Conservation (phyloP, 2,329 filamentous ascomycete genomes). For the Metarhizium humberi region DNA sequence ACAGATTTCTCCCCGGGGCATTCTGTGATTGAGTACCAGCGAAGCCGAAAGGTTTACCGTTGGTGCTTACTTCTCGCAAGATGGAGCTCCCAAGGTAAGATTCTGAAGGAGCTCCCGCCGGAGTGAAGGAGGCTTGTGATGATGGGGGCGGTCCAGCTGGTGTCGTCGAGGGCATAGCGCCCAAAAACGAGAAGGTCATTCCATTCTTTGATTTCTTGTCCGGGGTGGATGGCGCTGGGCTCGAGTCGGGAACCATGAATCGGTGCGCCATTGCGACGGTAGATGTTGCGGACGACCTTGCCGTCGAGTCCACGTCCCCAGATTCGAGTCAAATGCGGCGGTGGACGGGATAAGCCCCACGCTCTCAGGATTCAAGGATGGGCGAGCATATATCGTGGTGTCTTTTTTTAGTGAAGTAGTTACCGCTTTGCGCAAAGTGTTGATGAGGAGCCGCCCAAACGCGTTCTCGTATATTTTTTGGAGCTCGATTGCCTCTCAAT, state of each 20-base stretch:
- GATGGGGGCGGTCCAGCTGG: slow-evolving; percentile 43
- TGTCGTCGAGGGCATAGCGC: slow-evolving; percentile 41
- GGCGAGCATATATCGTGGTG: not conserved
- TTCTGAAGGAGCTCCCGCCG: slow-evolving; percentile 44
- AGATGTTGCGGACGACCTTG: not conserved
- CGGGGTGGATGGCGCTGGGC: slow-evolving; percentile 40
- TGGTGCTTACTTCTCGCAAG: slow-evolving; percentile 30
- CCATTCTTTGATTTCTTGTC: slow-evolving; percentile 27
- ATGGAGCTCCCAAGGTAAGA: slow-evolving; percentile 47
- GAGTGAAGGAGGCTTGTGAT: slow-evolving; percentile 45
- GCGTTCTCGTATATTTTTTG: not conserved
- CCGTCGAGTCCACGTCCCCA: not conserved
- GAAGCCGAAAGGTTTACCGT: slow-evolving; percentile 30
- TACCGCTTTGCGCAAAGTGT: not conserved
- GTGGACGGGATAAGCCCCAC: not conserved
- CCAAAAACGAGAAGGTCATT: slow-evolving; percentile 28
- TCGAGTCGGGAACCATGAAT: slow-evolving; percentile 34
- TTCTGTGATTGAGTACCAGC: slow-evolving; percentile 19
- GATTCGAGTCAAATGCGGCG: not conserved
- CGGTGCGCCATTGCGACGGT: slow-evolving; percentile 27
- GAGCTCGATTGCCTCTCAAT: not conserved
- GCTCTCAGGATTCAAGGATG: not conserved
- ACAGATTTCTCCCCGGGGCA: slow-evolving; percentile 26
- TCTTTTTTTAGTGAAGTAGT: not conserved
- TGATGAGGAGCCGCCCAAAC: not conserved